Base-by-base conservation (phyloP, 1,139 yeast species). In the Kodamaea sp. region DNA sequence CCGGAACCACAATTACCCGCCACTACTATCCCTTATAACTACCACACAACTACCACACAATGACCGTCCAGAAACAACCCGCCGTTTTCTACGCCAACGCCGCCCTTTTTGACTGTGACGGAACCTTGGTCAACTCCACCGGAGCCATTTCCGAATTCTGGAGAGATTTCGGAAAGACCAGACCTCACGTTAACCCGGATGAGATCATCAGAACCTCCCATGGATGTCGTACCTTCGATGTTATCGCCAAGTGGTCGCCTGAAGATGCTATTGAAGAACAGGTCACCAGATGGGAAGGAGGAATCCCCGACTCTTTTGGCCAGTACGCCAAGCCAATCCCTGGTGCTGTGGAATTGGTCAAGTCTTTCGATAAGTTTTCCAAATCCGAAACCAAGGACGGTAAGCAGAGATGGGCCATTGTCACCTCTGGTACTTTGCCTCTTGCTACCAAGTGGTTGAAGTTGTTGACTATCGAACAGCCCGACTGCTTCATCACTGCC, bases 171-270 rank as follows among this genome's bases (percentile, higher is more conserved):
- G 87, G 84, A 44, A 67, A 77, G 57, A 74, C 78, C 48, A 74
- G 83, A 62, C 83, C 87, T 38, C 80, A 77, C 51, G 83, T 83
- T 41, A 78, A 81, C 62, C 78, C 87, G 15, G 80, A 78, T 38
- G 79, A 78, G 50, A 78, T 86, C 40, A 80, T 83, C 57, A 73
- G 79, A 60, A 79, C 84, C 29, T 78, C 87, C 20, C 95, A 86
- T 59, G 95, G 95, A 28, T 80, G 87, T 59, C 77, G 95, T 64
- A 84, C 94, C 12, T 76, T 76, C 47, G 95, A 86, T 57, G 85
- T 84, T 26, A 76, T 85, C 55, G 78, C 78, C 42, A 77, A 75
- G 59, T 80, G 82, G 75, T 80, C 86, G 47, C 90, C 92, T 39
- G 82, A 80, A 57, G 80, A 78, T 55, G 89, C 88, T 37, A 72